A percentile compares a stretch with the other conserved stretches of the same genome.
These are phyloP conservation scores for Phyllosticta citribraziliensis DNA, from an alignment of 2,329 filamentous ascomycete genomes.

Conservation along the genomic window DNA sequence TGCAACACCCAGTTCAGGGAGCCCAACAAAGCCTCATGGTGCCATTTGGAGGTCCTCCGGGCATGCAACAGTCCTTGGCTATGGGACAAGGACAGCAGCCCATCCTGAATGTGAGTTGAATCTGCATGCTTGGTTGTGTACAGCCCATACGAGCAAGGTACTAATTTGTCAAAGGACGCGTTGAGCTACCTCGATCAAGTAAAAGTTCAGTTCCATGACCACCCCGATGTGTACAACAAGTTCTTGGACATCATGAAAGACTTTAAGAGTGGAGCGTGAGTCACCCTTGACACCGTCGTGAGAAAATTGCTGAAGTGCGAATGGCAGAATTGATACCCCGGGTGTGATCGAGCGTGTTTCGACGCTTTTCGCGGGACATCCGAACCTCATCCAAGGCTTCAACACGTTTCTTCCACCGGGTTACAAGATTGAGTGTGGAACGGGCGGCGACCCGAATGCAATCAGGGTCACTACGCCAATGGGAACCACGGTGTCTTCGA, in stretches of 20 bases:
- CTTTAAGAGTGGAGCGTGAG: conserved; percentile 93
- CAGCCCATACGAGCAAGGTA: conserved; percentile 6
- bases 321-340: conserved; percentile 73
- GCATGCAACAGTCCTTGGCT: conserved; percentile 40
- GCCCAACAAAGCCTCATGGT: conserved; percentile 44
- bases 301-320: not conserved
- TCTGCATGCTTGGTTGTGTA: not conserved
- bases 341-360: conserved; percentile 96
- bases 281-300: conserved; percentile 14
- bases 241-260: conserved; percentile 99
- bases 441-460: conserved; percentile 86
- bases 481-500: conserved; percentile 90
- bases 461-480: conserved; percentile 96
- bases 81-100: conserved; percentile 74
- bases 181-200: conserved; percentile 96
- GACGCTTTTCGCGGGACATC: conserved; percentile 89
- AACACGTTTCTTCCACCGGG: conserved; percentile 95
- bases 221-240: conserved; percentile 92
- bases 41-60: conserved; percentile 33
- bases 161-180: conserved; percentile 48
- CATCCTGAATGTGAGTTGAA: conserved; percentile 57
- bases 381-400: conserved; percentile 91
- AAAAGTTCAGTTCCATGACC: conserved; percentile 94
- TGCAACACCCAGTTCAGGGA: conserved; percentile 52
- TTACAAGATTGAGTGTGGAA: conserved; percentile 92